Evolutionary conservation across 2,329 filamentous ascomycete genomes (phyloP), one percentile per base, ranked within the genome.

Genomic region (Monilinia fructigena): DNA sequence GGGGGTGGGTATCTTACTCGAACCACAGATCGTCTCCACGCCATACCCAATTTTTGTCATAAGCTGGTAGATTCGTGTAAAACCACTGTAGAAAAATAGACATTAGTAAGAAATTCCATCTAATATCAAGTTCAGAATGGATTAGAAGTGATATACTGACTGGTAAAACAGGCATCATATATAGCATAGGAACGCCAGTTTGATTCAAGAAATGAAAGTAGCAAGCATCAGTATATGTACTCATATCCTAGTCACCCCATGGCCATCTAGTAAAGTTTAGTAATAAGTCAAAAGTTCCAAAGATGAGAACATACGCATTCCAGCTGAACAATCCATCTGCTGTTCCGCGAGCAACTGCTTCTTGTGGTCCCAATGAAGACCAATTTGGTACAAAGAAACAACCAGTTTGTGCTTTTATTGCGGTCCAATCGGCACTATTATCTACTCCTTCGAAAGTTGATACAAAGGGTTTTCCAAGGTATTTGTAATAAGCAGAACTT

Each of bases 11-110:
- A 40, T 55, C 54, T 40, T 55, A 55, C 45, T 62, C 31, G 20
- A 40, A 35, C 35, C 35, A 42, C 14, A 23, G 28, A 45, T 54
- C 48, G 42, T 63, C 61, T 7, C 50, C 23, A 10, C 61, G 47
- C 61, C 38, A 63, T n/a, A 63, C 2, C 50, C 23, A 55, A n/a
- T 45, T 63, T 7, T 63, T 63, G 16, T 55, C 16, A 7, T 28
- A 42, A 63, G 10, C 23, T n/a, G 60, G 60, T 3, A 54, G 23
- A 16, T 63, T 63, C n/a, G 60, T 63, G 4, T 40, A 63, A 14
- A 55, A 63, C 23, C 60, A 63, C 10, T 28, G 18, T 3, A 35
- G 31, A 35, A 35, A 31, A 35, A 35, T 35, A 35, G 7, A 45
- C 14, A 45, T 56, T n/a, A n/a, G 38, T 35, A 5, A 35, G 5